Evolutionary conservation across 805 yeast genomes (phyloP), one percentile per base, ranked within the genome.

Genomic region (Candida sakaeoensis): DNA sequence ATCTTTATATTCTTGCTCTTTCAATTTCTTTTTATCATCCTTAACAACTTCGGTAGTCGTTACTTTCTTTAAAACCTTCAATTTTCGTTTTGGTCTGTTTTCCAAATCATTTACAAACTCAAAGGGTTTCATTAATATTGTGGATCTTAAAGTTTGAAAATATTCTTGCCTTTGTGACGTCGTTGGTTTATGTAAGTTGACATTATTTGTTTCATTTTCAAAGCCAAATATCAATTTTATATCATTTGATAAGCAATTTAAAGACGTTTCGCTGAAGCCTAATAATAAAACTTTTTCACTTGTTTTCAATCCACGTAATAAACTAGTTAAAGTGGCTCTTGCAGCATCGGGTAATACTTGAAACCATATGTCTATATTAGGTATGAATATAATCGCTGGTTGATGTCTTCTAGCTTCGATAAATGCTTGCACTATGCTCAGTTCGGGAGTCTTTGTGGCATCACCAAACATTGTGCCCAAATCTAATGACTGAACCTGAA

Each of bases 391-490:
- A 12, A 93, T 82, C 7, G 95, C 77, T 0, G 98, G 99, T 43
- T 85, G 84, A 47, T 91, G 95, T 54, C 95, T 77, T 47, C 85
- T 77, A 5, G 95, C 93, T 61, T 93, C 99, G 16, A 84, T 70
- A 52, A 93, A 82, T 29, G 85, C 73, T 55, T 87, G 96, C 21
- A 91, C 85, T 15, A 89, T 72, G 1, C 85, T 74, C 53, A 87
- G 83, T 57, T 93, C 99, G 1, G 91, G 81, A 0, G 95, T 77
- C 51, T 86, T 68, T 0, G 88, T 78, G 6, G 91, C 70, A 51
- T 91, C 97, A 10, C 88, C 79, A 46, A 80, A 79, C 40, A 93
- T 56, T 6, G 82, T 72, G 1, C 89, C 85, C 42, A 93, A 65
- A 55, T 93, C 99, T 30, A 93, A 68, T 1, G 85, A 77, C 57